Conservation (phyloP, 2,329 filamentous ascomycete genomes). For the Stachybotrys echinatus region DNA sequence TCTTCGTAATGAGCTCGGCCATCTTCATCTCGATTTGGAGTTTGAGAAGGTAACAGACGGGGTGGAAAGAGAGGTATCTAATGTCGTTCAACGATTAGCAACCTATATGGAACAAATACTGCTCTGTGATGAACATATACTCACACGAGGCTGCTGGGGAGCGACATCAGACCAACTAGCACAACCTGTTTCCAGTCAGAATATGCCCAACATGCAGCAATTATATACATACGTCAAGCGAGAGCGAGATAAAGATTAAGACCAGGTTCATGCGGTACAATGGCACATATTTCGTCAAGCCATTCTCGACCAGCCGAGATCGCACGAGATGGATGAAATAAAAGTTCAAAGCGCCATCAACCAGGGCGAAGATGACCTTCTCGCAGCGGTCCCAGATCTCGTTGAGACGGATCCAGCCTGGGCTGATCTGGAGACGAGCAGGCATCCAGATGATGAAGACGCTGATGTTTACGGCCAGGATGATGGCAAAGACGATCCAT, state of each 20-base stretch:
- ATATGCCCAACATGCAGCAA: not conserved
- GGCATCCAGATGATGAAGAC: conserved; percentile 52
- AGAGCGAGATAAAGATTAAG: conserved; percentile 17
- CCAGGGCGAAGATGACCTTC: conserved; percentile 43
- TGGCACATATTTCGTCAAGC: conserved; percentile 41
- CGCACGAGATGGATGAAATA: conserved; percentile 45
- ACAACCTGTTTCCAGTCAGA: too few relatives aligned
- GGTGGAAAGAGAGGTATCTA: conserved; percentile 16
- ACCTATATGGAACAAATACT: not conserved
- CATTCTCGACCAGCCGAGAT: conserved; percentile 37
- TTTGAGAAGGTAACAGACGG: conserved; percentile 18
- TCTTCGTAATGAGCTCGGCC: conserved; percentile 13
- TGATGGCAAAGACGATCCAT: conserved; percentile 36
- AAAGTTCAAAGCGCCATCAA: conserved; percentile 42
- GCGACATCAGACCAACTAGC: too few relatives aligned
- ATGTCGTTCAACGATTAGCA: not conserved
- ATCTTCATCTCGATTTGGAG: conserved; percentile 15
- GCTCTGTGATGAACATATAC: too few relatives aligned
- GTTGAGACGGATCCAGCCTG: conserved; percentile 38
- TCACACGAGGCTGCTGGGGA: too few relatives aligned
- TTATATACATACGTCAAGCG: conserved; percentile 17
- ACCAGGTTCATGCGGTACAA: conserved; percentile 29
- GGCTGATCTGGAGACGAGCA: conserved; percentile 36
- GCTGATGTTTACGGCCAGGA: conserved; percentile 43
- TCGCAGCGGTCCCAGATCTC: conserved; percentile 46